phyloP scores from a whole-genome alignment of 352 stramenopile genomes.

The Phytophthora crassamura region DNA sequence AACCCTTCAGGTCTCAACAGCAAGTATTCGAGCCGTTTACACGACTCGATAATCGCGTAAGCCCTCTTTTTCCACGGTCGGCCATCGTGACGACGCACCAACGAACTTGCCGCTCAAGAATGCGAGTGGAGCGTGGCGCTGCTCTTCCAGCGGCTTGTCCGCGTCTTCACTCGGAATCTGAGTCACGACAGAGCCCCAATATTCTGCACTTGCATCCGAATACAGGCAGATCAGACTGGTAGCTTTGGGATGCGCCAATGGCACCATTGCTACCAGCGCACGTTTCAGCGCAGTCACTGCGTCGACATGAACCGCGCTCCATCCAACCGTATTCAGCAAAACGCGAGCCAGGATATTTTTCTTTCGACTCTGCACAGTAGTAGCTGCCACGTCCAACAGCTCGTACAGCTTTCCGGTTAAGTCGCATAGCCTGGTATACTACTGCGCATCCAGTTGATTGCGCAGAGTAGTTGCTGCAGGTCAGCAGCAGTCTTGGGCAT shows the following conservation, averaged over 20 bases:
- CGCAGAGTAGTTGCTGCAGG: slow-evolving; percentile 31
- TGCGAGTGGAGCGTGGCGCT: slow-evolving; percentile 7
- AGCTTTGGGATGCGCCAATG: slow-evolving; percentile 7
- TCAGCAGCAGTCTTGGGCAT: slow-evolving; percentile 2
- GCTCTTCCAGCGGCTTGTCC: slow-evolving; percentile 4
- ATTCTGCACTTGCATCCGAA: slow-evolving; percentile 7
- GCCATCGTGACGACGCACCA: slow-evolving; percentile 9
- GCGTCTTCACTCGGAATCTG: neutral
- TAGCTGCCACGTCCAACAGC: slow-evolving; percentile 7
- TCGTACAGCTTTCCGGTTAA: neutral
- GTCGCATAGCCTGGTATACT: slow-evolving; percentile 14
- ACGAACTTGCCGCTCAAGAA: slow-evolving; percentile 19
- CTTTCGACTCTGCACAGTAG: neutral
- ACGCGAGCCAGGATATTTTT: neutral
- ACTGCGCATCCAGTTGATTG: slow-evolving; percentile 27
- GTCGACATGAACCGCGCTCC: neutral
- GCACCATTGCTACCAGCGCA: slow-evolving; percentile 9
- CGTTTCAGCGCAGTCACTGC: neutral
- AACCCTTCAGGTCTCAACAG: slow-evolving; percentile 26
- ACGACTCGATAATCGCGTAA: slow-evolving; percentile 15
- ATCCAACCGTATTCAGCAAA: neutral
- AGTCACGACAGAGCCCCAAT: slow-evolving; percentile 5
- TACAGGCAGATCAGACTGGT: slow-evolving; percentile 1
- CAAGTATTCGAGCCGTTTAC: slow-evolving; percentile 20
- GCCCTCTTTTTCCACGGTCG: slow-evolving; percentile 36